Conservation (phyloP, 805 yeast genomes). For the Pichia insulana region DNA sequence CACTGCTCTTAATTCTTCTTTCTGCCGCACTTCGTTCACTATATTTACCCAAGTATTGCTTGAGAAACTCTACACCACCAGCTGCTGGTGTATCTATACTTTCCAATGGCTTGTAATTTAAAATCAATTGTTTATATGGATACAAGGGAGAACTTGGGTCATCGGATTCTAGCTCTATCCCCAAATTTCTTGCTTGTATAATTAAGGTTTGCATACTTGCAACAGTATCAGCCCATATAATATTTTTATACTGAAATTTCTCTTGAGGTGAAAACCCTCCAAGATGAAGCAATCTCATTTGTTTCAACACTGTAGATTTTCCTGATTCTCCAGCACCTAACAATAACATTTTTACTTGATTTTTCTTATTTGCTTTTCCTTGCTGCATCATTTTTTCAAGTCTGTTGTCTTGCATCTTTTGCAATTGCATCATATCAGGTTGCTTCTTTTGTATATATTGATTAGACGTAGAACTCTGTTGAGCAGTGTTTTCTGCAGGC, state of each 20-base stretch:
- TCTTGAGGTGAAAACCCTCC: conserved; percentile 79
- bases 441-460: conserved; percentile 13
- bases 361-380: conserved; percentile 44
- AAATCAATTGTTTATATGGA: conserved; percentile 38
- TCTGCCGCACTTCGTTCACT: conserved; percentile 44
- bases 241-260: conserved; percentile 68
- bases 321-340: conserved; percentile 95
- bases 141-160: conserved; percentile 38
- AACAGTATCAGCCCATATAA: conserved; percentile 88
- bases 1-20: conserved; percentile 48
- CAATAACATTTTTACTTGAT: conserved; percentile 63
- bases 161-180: conserved; percentile 61
- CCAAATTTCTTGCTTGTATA: conserved; percentile 62
- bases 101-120: conserved; percentile 50
- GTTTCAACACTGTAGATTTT: conserved; percentile 86
- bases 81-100: conserved; percentile 59
- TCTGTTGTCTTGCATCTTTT: conserved; percentile 28
- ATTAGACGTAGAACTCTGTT: neutral
- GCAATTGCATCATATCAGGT: conserved; percentile 6
- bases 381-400: conserved; percentile 52
- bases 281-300: conserved; percentile 75
- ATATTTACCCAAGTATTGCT: conserved; percentile 56
- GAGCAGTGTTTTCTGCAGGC: conserved; percentile 11
- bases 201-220: conserved; percentile 75
- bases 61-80: conserved; percentile 54